A percentile compares a stretch with the other conserved stretches of the same genome.
These are phyloP conservation scores for Melanogaster broomeanus DNA, from an alignment of 768 basidiomycete genomes.

Conservation along the genomic window DNA sequence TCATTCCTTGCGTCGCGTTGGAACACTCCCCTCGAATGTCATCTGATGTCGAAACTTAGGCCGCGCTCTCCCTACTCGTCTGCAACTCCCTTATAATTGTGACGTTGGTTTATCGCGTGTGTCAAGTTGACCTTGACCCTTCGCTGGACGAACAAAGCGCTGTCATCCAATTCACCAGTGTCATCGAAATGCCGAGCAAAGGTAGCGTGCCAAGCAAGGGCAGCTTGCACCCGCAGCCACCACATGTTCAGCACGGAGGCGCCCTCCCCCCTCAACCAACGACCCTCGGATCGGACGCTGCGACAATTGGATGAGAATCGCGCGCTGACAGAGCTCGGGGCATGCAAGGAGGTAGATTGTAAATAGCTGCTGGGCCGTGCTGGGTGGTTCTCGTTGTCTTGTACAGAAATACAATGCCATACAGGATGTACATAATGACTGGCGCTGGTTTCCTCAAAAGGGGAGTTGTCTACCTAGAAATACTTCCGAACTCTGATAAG, in stretches of 20 bases:
- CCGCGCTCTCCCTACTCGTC: conserved; percentile 19
- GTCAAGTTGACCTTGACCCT: neutral
- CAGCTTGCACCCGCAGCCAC: neutral
- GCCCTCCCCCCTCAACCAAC: no score
- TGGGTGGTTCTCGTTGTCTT: no score
- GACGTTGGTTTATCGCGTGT: conserved; percentile 17
- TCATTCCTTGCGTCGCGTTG: neutral
- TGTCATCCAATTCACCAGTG: conserved; percentile 2
- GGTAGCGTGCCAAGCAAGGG: conserved; percentile 21
- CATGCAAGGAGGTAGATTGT: no score
- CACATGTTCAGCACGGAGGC: neutral
- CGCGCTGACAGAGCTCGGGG: no score
- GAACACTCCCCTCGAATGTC: neutral
- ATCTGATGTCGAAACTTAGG: conserved; percentile 5
- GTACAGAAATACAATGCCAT: no score
- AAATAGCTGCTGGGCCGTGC: no score
- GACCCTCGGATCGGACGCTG: no score
- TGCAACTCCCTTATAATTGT: conserved; percentile 22
- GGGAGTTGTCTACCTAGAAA: no score
- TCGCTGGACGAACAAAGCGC: neutral
- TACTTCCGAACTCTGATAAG: no score
- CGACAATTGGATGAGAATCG: no score
- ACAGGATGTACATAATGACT: no score
- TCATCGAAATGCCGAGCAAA: conserved; percentile 15
- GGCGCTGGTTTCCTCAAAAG: no score